Conservation (phyloP, 2,329 filamentous ascomycete genomes). For the Hypoxylon sp. region DNA sequence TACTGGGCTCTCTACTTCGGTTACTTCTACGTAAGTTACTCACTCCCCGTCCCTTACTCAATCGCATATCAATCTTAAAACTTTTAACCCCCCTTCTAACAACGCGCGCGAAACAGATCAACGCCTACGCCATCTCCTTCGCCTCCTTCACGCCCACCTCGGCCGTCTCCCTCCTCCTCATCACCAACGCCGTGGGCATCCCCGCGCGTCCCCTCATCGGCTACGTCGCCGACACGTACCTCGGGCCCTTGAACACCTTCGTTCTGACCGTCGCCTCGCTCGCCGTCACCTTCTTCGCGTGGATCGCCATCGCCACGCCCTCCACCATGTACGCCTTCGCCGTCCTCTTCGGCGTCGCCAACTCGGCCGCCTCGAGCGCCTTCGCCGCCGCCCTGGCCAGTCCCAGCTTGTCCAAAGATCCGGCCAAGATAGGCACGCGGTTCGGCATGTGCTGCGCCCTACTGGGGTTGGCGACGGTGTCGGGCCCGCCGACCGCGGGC, state of each 20-base stretch:
- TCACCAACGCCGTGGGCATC: conserved; percentile 68
- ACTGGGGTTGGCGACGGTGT: conserved; percentile 57
- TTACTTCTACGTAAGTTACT: conserved; percentile 59
- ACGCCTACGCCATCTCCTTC: conserved; percentile 46
- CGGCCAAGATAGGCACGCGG: conserved; percentile 58
- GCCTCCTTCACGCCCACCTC: conserved; percentile 60
- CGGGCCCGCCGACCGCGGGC: conserved; percentile 59
- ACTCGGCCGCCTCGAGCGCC: conserved; percentile 58
- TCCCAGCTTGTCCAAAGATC: conserved; percentile 54
- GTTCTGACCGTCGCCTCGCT: conserved; percentile 60
- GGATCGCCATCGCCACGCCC: conserved; percentile 62
- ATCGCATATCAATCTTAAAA: conserved; percentile 13
- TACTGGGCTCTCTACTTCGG: conserved; percentile 67
- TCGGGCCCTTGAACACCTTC: conserved; percentile 68
- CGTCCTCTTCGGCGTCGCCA: conserved; percentile 58
- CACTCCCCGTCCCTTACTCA: neutral
- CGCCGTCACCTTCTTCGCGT: conserved; percentile 63
- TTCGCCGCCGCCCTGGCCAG: conserved; percentile 56
- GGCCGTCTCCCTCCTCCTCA: conserved; percentile 66
- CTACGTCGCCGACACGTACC: conserved; percentile 62
- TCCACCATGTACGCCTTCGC: conserved; percentile 59
- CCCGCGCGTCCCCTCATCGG: conserved; percentile 65
- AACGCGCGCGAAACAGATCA: conserved; percentile 41
- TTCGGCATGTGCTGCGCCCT: conserved; percentile 61
- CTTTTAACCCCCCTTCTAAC: conserved; percentile 15